Base-by-base conservation (phyloP, 2,329 filamentous ascomycete genomes). In the Eutypella sp. region DNA sequence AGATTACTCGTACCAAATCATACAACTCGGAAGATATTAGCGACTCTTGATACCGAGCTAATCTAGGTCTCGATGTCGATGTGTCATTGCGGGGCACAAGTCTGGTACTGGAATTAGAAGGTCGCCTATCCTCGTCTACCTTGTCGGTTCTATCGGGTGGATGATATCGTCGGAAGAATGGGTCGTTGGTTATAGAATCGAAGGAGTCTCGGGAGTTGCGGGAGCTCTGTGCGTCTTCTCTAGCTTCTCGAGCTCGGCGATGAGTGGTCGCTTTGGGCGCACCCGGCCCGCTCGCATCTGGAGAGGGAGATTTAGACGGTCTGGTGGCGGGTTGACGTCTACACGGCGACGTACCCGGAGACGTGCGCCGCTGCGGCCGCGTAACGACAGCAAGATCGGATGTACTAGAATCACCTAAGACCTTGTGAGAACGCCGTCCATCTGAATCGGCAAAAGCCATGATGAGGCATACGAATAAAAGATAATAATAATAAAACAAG, bases 141-240 rank as follows among this genome's bases (percentile, higher is more conserved):
- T 58, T 54, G 37, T 64, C 47, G 43, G 58, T 62, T 44, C 60
- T 57, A 37, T 59, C 56, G 47, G 64, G 60, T 31, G 63, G 58
- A 59, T 72, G 64, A 52, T 73, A 72, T 51, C 68, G 70, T 55
- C 71, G 69, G 63, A 77, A 75, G 60, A 79, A 78, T 24, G 74
- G 74, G 52, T 79, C 75, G 68, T 80, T 73, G 57, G 76, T 65
- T 49, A 79, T 75, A 48, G 75, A 78, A 42, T 69, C 61, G 51
- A 78, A 64, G 16, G 76, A 81, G 54, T 74, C 72, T 49, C 74
- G 69, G 55, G 64, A 61, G 42, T 46, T 46, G 40, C 52, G 43
- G 19, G 46, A 47, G 27, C 54, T 52, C 36, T 53, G 54, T 19
- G 54, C 47, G 48, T 48, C 44, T 25, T 24, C 40, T 24, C 39